phyloP scores from a whole-genome alignment of 31 red algal genomes.

The Asparagopsis taxiformis region DNA sequence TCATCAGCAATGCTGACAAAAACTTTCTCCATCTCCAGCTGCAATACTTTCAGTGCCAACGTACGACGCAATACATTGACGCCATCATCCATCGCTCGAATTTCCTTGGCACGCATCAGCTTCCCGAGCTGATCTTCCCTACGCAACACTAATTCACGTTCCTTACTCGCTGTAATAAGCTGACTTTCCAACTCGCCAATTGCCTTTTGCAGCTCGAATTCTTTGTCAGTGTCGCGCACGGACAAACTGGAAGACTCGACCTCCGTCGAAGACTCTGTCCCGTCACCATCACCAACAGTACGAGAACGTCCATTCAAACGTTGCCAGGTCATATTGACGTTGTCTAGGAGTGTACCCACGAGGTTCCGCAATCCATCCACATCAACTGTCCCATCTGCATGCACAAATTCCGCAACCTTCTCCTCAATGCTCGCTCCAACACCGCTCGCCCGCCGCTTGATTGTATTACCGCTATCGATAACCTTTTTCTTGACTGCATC shows the following conservation, averaged over 20 bases:
- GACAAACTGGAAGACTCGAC: neutral
- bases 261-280: conserved; percentile 8
- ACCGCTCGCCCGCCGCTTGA: conserved; percentile 17
- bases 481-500: conserved; percentile 18
- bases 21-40: conserved; percentile 86
- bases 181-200: conserved; percentile 76
- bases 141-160: conserved; percentile 68
- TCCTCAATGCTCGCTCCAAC: conserved; percentile 33
- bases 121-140: conserved; percentile 91
- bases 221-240: conserved; percentile 26
- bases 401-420: conserved; percentile 29
- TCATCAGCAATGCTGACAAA: conserved; percentile 61
- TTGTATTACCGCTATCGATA: conserved; percentile 14
- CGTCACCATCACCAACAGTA: conserved; percentile 3
- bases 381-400: conserved; percentile 68
- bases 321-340: conserved; percentile 65
- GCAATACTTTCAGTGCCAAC: conserved; percentile 78
- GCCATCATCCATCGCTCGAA: conserved; percentile 85
- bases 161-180: conserved; percentile 69
- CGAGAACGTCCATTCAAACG: conserved; percentile 63
- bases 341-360: conserved; percentile 48
- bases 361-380: conserved; percentile 41
- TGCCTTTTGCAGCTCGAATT: conserved; percentile 38
- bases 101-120: conserved; percentile 81
- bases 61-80: conserved; percentile 77